Evolutionary conservation across 257 asterid species (phyloP), one percentile per base, ranked within the genome.

Genomic region (Solanum lycopersicoides): DNA sequence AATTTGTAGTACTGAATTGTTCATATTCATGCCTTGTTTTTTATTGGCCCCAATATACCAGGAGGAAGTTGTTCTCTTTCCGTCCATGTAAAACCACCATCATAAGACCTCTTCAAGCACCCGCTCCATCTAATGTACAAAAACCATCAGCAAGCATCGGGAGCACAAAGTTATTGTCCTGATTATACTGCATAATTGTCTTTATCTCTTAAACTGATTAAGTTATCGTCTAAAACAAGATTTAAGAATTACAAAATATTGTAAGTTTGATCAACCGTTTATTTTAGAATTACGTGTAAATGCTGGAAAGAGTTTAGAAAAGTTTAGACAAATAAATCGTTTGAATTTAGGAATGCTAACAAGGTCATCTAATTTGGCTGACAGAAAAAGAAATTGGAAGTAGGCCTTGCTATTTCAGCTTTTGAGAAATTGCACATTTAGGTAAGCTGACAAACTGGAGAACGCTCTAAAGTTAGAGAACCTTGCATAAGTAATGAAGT

Each of bases 11-110:
- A 34, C 76, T 77, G 74, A 83, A 63, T 23, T n/a, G n/a, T 4
- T 65, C 56, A 34, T 13, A 47, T 30, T 25, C 80, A 83, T 89
- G 93, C 98, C 98, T 97, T 97, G 86, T 95, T 97, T 90, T 97
- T 97, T 39, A 93, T 95, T 37, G 99, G 99, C 86, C 99, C 99
- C 87, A 97, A 86, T 90, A 97, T 95, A 87, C 99, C 99, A 56
- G 99, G 99, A 88, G 99, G 99, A 82, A 95, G 98, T 79, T 97
- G 99, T 84, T 92, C 91, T 89, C 99, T 94, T 79, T 77, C 93
- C 15, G 95, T 91, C 99, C 99, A 97, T 72, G 96, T 93, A 68
- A 89, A 80, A 14, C 99, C 99, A 82, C 94, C 95, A 85, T 97
- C 97, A 30, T 83, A 66, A 82, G 99, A 97, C 50, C 95, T 92